Conservation (phyloP, 2,329 filamentous ascomycete genomes). For the Lasiodiplodia sp. region DNA sequence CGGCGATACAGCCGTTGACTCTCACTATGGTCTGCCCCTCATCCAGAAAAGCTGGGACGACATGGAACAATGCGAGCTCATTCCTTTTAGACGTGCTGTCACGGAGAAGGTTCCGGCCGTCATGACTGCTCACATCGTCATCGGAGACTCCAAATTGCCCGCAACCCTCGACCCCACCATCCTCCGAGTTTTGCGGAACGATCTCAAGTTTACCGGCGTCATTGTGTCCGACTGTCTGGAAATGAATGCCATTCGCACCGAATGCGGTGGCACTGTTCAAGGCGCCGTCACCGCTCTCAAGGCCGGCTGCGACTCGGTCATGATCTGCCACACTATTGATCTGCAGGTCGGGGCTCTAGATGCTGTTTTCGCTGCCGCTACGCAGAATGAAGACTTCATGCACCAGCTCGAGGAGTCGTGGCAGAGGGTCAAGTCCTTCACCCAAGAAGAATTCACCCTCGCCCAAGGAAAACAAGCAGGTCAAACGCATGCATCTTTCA, state of each 20-base stretch:
- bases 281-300: constrained; percentile 21
- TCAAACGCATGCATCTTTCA: neutral
- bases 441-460: neutral
- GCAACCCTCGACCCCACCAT: constrained; percentile 6
- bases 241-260: constrained; percentile 29
- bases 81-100: constrained; percentile 11
- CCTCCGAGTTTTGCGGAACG: neutral
- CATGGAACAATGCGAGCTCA: constrained; percentile 25
- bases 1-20: constrained; percentile 26
- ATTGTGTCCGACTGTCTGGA: constrained; percentile 26
- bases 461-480: neutral
- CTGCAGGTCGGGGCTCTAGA: constrained; percentile 17
- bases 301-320: constrained; percentile 25
- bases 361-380: constrained; percentile 6
- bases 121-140: constrained; percentile 27
- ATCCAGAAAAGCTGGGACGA: constrained; percentile 22
- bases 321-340: constrained; percentile 28
- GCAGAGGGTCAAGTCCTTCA: neutral
- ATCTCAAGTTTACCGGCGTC: constrained; percentile 19
- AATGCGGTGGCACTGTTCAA: constrained; percentile 23
- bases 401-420: neutral
- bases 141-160: constrained; percentile 8
- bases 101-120: neutral
- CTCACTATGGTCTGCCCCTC: constrained; percentile 25
- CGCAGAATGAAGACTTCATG: neutral